Conservation (phyloP, 805 yeast genomes). For the Metschnikowia baotianmanensis region DNA sequence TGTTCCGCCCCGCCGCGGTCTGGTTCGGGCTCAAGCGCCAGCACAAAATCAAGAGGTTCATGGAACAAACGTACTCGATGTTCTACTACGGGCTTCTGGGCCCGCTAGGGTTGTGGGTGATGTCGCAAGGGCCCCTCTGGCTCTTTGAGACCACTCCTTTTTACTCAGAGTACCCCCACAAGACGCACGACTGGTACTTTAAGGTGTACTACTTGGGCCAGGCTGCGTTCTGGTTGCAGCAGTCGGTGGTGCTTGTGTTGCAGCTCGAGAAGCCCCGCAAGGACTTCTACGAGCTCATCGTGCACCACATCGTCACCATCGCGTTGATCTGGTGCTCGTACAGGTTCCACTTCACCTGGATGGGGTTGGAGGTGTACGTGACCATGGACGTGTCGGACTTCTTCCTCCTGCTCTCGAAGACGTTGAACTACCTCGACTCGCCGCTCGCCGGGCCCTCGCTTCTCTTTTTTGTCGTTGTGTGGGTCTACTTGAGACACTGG, state of each 20-base stretch:
- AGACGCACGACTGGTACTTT: conserved; percentile 62
- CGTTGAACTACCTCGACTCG: conserved; percentile 81
- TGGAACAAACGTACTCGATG: conserved; percentile 89
- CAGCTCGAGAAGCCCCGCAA: conserved; percentile 94
- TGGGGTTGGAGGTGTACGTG: conserved; percentile 86
- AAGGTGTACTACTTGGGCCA: conserved; percentile 85
- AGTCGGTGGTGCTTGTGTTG: conserved; percentile 74
- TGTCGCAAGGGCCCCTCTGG: conserved; percentile 83
- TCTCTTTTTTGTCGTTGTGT: conserved; percentile 59
- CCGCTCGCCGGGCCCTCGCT: conserved; percentile 62
- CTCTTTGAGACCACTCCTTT: conserved; percentile 80
- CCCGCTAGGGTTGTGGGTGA: conserved; percentile 85
- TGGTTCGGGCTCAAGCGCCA: conserved; percentile 49
- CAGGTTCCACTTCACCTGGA: conserved; percentile 93
- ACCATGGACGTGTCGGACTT: conserved; percentile 97
- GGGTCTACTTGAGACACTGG: conserved; percentile 91
- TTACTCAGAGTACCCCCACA: conserved; percentile 82
- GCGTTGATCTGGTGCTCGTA: conserved; percentile 83
- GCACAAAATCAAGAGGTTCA: conserved; percentile 70
- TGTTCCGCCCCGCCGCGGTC: conserved; percentile 70
- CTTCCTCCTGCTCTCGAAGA: conserved; percentile 79
- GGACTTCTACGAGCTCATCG: conserved; percentile 85
- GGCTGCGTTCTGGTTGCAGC: conserved; percentile 98
- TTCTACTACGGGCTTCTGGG: conserved; percentile 78
- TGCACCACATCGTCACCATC: conserved; percentile 92